Percentiles rank a stretch among this genome's conserved stretches.
phyloP scores from a whole-genome alignment of 2,329 filamentous ascomycete species.

The Diaporthe sp. region DNA sequence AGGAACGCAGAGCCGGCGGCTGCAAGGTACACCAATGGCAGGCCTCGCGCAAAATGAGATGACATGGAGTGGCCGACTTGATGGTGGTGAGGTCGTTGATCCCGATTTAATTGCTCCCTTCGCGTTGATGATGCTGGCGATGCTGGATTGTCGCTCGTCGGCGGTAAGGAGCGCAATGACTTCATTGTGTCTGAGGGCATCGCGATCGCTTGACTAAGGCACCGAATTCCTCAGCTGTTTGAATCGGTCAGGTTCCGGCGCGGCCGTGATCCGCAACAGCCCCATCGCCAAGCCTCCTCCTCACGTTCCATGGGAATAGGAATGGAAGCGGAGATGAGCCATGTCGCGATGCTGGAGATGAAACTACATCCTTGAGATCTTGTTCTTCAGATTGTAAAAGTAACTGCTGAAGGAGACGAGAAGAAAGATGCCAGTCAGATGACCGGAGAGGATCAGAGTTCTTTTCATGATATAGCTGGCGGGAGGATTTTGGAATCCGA shows the following conservation, averaged over 20 bases:
- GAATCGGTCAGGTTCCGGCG: constrained; percentile 32
- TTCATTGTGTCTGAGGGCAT: constrained; percentile 33
- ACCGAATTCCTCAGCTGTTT: background rate
- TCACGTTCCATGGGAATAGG: constrained; percentile 8
- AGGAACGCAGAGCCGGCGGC: constrained; percentile 36
- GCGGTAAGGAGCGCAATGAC: constrained; percentile 14
- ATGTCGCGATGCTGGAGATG: background rate
- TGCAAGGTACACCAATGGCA: constrained; percentile 43
- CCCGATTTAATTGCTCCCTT: constrained; percentile 25
- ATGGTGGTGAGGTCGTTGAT: constrained; percentile 17
- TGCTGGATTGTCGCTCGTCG: background rate
- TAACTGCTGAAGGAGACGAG: background rate
- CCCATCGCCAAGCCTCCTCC: constrained; percentile 35
- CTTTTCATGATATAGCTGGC: background rate
- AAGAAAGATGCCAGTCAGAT: background rate
- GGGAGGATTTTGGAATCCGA: constrained; percentile 1
- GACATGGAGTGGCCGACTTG: constrained; percentile 26
- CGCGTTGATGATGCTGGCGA: background rate
- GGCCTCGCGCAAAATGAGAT: constrained; percentile 40
- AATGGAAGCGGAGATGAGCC: constrained; percentile 21
- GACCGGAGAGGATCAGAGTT: background rate
- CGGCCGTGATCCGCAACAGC: constrained; percentile 22
- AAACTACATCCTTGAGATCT: background rate
- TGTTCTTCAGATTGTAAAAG: background rate
- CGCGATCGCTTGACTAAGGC: constrained; percentile 11